Conservation (phyloP, 495 filamentous ascomycete species). For the Penicillium flavigenum region DNA sequence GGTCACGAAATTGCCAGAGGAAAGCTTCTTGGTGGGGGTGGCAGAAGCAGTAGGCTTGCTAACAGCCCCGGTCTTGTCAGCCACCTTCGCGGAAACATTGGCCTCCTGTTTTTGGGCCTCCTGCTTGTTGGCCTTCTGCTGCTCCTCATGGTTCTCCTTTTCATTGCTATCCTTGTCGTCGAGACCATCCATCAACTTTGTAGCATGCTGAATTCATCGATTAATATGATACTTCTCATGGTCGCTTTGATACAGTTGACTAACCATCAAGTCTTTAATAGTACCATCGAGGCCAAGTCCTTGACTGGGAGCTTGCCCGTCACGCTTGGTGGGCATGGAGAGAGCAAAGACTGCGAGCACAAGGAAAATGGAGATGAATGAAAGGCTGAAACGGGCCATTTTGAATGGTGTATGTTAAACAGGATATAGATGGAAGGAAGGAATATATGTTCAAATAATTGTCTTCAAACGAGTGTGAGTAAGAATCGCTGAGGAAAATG, state of each 20-base stretch:
- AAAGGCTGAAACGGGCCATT: slow-evolving; percentile 42
- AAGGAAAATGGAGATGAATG: slow-evolving; percentile 34
- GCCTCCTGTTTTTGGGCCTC: slow-evolving; percentile 4
- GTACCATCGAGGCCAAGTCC: slow-evolving; percentile 18
- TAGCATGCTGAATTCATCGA: slow-evolving; percentile 14
- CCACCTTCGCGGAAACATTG: slow-evolving; percentile 6
- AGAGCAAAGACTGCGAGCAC: slow-evolving; percentile 34
- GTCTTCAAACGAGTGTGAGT: slow-evolving; percentile 17
- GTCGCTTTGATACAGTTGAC: slow-evolving; percentile 1
- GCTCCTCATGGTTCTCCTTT: slow-evolving; percentile 8
- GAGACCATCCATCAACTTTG: slow-evolving; percentile 22
- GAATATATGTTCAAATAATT: slow-evolving; percentile 16
- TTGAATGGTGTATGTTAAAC: slow-evolving; percentile 15
- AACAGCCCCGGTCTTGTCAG: slow-evolving; percentile 7
- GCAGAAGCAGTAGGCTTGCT: slow-evolving; percentile 18
- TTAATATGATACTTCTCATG: neutral
- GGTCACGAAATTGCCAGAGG: slow-evolving; percentile 28
- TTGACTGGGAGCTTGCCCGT: neutral
- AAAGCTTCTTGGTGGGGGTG: slow-evolving; percentile 9
- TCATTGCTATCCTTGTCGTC: slow-evolving; percentile 17
- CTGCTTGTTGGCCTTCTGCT: neutral
- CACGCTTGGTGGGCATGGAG: slow-evolving; percentile 35
- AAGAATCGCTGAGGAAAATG: slow-evolving; percentile 9
- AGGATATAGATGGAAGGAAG: slow-evolving; percentile 15
- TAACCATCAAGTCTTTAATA: slow-evolving; percentile 22